Evolutionary conservation across 345 rosid genomes (phyloP), one percentile per base, ranked within the genome.

Genomic region (Microthlaspi erraticum): DNA sequence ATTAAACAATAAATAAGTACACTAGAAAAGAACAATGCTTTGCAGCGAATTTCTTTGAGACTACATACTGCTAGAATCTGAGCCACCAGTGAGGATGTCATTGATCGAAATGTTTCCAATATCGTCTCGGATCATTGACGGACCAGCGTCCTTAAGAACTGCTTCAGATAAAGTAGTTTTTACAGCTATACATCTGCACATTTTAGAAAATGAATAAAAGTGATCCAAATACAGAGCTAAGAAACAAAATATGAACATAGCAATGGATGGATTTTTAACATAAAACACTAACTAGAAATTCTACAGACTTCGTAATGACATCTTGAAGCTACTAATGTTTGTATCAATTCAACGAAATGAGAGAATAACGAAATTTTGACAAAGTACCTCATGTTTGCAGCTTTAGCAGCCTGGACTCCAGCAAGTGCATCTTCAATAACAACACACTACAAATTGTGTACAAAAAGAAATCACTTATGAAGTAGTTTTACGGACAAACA

Each of bases 401-500:
- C 96, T 78, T 85, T 80, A 32, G 98, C 98, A 66, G 98, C 97
- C 79, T 86, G 96, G 65, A 93, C 88, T 76, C 98, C 98, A 59
- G 97, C 97, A 68, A 89, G 79, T 39, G 98, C 98, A 77, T 93
- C 98, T 82, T 93, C 97, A 79, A 91, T 86, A 62, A 91, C 96
- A 78, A 93, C 54, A 62, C 98, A 91, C 98, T 93, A 75, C 55
- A 68, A 71, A 42, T 74, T 32, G 8, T 34, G 68, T 45, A 70
- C 34, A 38, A 34, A 60, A 60, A 59, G 8, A 66, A 26, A 19
- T 41, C 39, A 71, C 41, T 37, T 58, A 9, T 48, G 41, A 70
- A 65, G 67, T 53, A 48, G 17, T 13, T 75, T 46, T 38, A 32
- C 1, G 17, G 13, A 32, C 43, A 54, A 48, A 59, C 38, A 48